Percentiles rank a stretch among this genome's conserved stretches.
Evolutionary conservation across 1,284 basidiomycete species (phyloP).

Genomic region (Clitocybe nebularis): DNA sequence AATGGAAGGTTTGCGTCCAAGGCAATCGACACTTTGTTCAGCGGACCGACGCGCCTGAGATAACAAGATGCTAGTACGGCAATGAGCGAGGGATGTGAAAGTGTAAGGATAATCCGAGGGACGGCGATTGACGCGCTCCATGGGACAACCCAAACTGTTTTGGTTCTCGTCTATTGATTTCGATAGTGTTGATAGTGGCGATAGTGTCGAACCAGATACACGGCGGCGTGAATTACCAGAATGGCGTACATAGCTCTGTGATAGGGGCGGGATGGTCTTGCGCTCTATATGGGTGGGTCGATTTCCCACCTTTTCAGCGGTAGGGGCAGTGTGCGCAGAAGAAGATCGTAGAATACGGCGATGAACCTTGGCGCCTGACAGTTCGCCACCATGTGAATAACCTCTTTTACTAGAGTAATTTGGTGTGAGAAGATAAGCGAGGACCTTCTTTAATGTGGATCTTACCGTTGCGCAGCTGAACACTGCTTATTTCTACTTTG

Average conservation of each 20-base stretch:
- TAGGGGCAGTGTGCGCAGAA: constrained; percentile 19
- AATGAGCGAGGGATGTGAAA: constrained; percentile 6
- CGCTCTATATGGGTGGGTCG: constrained; percentile 6
- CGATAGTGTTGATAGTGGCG: constrained; percentile 2
- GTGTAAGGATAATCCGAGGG: constrained; percentile 4
- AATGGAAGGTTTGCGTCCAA: constrained; percentile 24
- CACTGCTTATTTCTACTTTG: constrained; percentile 1
- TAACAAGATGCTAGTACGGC: constrained; percentile 21
- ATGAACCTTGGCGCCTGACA: constrained; percentile 13
- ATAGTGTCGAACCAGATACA: constrained; percentile 9
- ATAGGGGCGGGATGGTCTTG: constrained; percentile 22
- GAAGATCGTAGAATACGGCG: constrained; percentile 19
- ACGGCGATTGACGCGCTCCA: constrained; percentile 4
- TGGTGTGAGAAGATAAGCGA: constrained; percentile 14
- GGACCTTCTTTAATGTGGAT: constrained; percentile 4
- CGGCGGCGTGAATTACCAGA: constrained; percentile 9
- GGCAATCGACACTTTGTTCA: constrained; percentile 19
- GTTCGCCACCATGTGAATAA: constrained; percentile 16
- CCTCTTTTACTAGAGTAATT: constrained; percentile 6
- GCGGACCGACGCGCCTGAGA: constrained; percentile 25
- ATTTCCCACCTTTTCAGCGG: constrained; percentile 9
- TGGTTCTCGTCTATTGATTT: constrained; percentile 3
- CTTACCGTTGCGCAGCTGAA: constrained; percentile 11
- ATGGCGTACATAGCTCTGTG: constrained; percentile 8
- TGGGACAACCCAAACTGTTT: constrained; percentile 4